Percentiles rank a stretch among this genome's conserved stretches.
These are phyloP conservation scores for Wickerhamiella azymoides DNA, from an alignment of 805 yeast species.

Conservation along the genomic window DNA sequence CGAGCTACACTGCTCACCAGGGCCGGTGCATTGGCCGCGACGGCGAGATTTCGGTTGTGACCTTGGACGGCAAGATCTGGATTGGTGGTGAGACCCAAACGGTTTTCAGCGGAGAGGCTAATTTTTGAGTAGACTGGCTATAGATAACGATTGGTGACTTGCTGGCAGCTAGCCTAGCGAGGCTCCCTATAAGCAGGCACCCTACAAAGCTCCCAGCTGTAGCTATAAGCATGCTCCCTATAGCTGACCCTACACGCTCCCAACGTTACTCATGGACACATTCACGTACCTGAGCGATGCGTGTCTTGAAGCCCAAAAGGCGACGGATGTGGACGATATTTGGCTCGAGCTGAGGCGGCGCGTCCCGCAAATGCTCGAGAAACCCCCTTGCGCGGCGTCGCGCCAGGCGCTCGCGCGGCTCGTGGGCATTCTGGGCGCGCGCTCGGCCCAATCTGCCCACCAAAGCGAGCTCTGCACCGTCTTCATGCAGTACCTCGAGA, in stretches of 20 bases:
- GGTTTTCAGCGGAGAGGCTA: slow-evolving; percentile 7
- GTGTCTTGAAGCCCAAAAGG: slow-evolving; percentile 1
- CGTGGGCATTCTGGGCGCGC: slow-evolving; percentile 1
- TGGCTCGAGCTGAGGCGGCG: not conserved
- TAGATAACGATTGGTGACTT: too few relatives aligned
- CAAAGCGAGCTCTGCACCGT: slow-evolving; percentile 5
- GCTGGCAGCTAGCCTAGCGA: too few relatives aligned
- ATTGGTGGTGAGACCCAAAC: slow-evolving; percentile 10
- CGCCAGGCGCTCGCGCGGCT: slow-evolving; percentile 2
- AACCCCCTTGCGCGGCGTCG: slow-evolving; percentile 2
- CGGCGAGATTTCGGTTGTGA: slow-evolving; percentile 10
- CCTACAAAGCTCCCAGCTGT: not conserved
- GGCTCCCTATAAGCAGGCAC: too few relatives aligned
- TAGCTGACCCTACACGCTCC: too few relatives aligned
- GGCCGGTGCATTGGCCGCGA: slow-evolving; percentile 14
- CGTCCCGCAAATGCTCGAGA: slow-evolving; percentile 1
- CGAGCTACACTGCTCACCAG: slow-evolving; percentile 12
- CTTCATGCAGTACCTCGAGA: slow-evolving; percentile 4
- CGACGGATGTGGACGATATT: not conserved
- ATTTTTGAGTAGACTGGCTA: not conserved
- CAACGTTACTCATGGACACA: slow-evolving; percentile 6
- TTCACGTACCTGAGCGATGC: slow-evolving; percentile 5
- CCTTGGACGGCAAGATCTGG: slow-evolving; percentile 12
- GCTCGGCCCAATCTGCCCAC: not conserved
- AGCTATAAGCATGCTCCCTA: too few relatives aligned